Base-by-base conservation (phyloP, 2,329 filamentous ascomycete genomes). In the Tothia fuscella region DNA sequence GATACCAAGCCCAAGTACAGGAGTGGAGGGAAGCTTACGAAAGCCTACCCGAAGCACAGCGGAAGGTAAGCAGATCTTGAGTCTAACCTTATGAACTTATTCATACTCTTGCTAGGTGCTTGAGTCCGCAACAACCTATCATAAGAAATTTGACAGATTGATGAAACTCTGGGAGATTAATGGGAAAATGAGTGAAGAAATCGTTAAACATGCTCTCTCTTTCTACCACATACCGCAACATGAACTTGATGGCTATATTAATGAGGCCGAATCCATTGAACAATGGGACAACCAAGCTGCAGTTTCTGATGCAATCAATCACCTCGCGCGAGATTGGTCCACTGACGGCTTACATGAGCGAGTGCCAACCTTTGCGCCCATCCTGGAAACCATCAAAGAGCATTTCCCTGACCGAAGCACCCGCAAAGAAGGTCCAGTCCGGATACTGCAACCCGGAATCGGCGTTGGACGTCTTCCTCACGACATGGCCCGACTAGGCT, bases 311-410 rank as follows among this genome's bases (percentile, higher is more conserved):
- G 42, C 42, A 28, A 9, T 44, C 10, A 31, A 41, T 17, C 42
- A 44, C 37, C 24, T 45, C 35, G 38, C 42, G 7, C 37, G 42
- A 4, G 42, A 44, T 28, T 44, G 42, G 42, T 31, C 42, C 7
- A 14, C 17, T 16, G 42, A 44, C 17, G 42, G 42, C 19, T 16
- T 26, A 10, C 42, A 44, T 26, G 42, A 44, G 20, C 42, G 42
- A n/a, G 16, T n/a, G n/a, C 22, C 32, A 16, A 39, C 41, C 16
- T 40, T 39, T 20, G 13, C 22, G 6, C 25, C 33, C 16, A 30
- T 43, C 41, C 22, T 39, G 7, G 41, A 38, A 17, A 43, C 34
- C 10, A 39, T 43, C 25, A 32, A 39, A 10, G 25, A 30, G 7
- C 41, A 30, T 17, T 38, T 43, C 26, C 33, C 41, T 13, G n/a